Conservation (phyloP, 2,329 filamentous ascomycete genomes). For the Aspergillus calidoustus region DNA sequence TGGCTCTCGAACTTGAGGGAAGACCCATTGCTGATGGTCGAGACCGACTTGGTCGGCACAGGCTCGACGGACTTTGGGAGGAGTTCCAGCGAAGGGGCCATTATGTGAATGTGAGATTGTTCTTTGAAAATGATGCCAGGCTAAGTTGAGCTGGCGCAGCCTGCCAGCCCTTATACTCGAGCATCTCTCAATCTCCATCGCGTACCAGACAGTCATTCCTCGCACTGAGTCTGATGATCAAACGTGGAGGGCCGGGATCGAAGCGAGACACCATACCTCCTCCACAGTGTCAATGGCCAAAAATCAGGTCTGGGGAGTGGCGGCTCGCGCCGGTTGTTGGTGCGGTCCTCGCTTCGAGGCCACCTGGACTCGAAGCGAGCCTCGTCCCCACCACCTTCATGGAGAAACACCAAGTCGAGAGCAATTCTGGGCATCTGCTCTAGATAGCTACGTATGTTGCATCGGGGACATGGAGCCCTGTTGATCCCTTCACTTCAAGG, state of each 20-base stretch:
- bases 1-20: conserved; percentile 13
- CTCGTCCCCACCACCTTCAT: neutral
- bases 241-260: conserved; percentile 1
- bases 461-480: neutral
- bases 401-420: neutral
- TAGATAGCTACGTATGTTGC: neutral
- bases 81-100: conserved; percentile 25
- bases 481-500: no score
- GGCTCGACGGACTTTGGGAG: conserved; percentile 14
- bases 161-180: conserved; percentile 2
- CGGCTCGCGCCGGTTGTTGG: no score
- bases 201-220: no score
- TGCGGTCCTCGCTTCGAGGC: neutral
- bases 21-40: conserved; percentile 8
- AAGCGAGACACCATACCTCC: neutral
- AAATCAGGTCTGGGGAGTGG: no score
- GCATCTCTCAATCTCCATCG: neutral
- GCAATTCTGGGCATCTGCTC: neutral
- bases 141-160: neutral
- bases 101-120: neutral
- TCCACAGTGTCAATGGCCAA: no score
- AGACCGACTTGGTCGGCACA: conserved; percentile 14
- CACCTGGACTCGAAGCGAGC: no score
- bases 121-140: neutral
- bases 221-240: neutral